A percentile compares a stretch with the other conserved stretches of the same genome.
Conservation (phyloP, 2,329 filamentous ascomycete species). For the Aureobasidium sp. region DNA sequence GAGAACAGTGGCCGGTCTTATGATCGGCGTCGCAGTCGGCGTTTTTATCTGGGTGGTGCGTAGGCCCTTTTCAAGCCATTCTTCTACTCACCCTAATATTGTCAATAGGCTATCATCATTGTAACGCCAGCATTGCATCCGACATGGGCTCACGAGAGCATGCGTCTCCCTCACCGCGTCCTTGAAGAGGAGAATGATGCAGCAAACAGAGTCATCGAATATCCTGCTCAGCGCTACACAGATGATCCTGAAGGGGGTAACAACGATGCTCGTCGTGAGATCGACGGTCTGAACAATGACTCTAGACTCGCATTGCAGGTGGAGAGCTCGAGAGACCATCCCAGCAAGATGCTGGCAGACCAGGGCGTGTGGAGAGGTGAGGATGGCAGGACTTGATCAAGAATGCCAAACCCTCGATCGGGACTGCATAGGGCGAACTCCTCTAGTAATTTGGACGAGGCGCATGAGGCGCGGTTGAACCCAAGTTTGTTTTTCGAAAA, state of each 20-base stretch:
- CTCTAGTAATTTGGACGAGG: neutral
- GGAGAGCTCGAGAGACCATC: slow-evolving; percentile 19
- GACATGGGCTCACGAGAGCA: slow-evolving; percentile 17
- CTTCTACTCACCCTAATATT: neutral
- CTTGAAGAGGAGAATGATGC: neutral
- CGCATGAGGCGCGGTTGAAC: neutral
- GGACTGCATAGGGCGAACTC: neutral
- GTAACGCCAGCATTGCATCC: slow-evolving; percentile 20
- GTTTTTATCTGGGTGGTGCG: slow-evolving; percentile 51
- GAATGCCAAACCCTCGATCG: neutral
- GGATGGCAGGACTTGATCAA: neutral
- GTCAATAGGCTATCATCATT: slow-evolving; percentile 19
- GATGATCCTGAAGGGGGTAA: neutral
- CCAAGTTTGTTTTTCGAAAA: neutral
- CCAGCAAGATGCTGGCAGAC: slow-evolving; percentile 12
- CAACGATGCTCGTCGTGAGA: neutral
- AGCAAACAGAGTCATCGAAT: slow-evolving; percentile 5
- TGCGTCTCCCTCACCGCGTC: neutral
- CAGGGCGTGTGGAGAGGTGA: neutral
- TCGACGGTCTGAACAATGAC: slow-evolving; percentile 21
- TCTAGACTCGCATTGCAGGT: slow-evolving; percentile 22
- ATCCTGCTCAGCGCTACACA: neutral
- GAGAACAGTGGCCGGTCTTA: slow-evolving; percentile 44
- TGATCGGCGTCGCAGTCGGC: slow-evolving; percentile 46
- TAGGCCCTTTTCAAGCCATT: neutral